These are phyloP conservation scores for Saccharomyces kudriavzevii DNA, from an alignment of 805 yeast genomes.

Conservation along the genomic window DNA sequence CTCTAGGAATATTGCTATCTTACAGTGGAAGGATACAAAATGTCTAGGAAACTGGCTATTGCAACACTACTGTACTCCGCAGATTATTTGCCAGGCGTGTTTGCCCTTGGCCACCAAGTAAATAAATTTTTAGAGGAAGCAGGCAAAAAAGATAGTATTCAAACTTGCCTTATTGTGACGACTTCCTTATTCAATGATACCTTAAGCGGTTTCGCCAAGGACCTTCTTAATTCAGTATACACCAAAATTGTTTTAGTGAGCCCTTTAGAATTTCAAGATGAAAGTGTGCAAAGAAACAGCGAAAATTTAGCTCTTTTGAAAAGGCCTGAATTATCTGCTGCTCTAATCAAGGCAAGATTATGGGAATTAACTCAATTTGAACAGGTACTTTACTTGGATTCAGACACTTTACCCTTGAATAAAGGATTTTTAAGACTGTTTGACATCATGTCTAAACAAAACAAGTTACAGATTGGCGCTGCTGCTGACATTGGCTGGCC, in stretches of 20 bases:
- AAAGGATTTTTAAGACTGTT: conserved; percentile 18
- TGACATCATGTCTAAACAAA: conserved; percentile 18
- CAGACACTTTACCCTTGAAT: conserved; percentile 50
- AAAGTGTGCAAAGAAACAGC: conserved; percentile 13
- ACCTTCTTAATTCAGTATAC: conserved; percentile 15
- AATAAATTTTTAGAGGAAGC: conserved; percentile 14
- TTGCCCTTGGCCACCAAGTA: conserved; percentile 40
- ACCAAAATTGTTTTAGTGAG: conserved; percentile 25
- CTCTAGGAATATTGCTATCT: background rate
- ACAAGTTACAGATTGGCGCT: conserved; percentile 35
- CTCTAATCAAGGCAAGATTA: conserved; percentile 43
- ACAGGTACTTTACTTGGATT: conserved; percentile 51
- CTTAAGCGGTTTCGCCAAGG: conserved; percentile 12
- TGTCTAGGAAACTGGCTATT: conserved; percentile 10
- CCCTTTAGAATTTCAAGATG: conserved; percentile 15
- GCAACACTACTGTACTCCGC: conserved; percentile 40
- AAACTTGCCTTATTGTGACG: conserved; percentile 16
- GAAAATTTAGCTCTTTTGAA: conserved; percentile 31
- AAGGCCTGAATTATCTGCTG: conserved; percentile 46
- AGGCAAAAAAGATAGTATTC: conserved; percentile 1
- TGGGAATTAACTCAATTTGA: conserved; percentile 41
- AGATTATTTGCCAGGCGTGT: conserved; percentile 50
- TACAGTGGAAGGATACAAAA: background rate
- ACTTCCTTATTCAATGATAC: conserved; percentile 12
- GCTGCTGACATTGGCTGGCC: conserved; percentile 89